A percentile compares a stretch with the other conserved stretches of the same genome.
These are phyloP conservation scores for Solanum virginianum DNA, from an alignment of 257 asterid genomes.

Conservation along the genomic window DNA sequence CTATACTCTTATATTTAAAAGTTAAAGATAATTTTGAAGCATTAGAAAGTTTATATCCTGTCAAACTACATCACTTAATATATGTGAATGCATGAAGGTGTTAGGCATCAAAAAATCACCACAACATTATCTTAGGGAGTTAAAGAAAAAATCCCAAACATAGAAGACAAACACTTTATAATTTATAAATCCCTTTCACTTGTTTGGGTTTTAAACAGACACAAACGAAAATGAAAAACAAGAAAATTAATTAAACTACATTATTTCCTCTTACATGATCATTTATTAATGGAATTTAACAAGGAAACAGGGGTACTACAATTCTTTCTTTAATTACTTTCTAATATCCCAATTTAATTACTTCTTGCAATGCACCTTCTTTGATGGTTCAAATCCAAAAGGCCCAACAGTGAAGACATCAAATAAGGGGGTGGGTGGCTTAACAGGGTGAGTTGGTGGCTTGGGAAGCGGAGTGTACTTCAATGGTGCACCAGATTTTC, in stretches of 20 bases:
- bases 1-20: no score
- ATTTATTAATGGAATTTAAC: background rate
- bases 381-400: slow-evolving; percentile 42
- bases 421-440: background rate
- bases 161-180: background rate
- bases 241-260: background rate
- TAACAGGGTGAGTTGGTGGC: background rate
- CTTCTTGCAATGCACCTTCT: slow-evolving; percentile 26
- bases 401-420: slow-evolving; percentile 59
- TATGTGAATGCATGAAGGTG: background rate
- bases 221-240: background rate
- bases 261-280: background rate
- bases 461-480: slow-evolving; percentile 1
- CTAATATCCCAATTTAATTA: background rate
- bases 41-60: no score
- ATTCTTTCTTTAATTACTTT: background rate
- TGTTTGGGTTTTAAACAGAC: background rate
- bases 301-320: background rate
- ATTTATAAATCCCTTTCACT: background rate
- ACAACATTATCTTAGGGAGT: background rate
- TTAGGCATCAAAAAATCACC: no score
- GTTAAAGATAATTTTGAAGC: no score
- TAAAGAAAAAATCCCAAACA: background rate
- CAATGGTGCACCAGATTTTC: slow-evolving; percentile 38
- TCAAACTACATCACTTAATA: background rate